Evolutionary conservation across 768 basidiomycete species (phyloP).

Genomic region (Neoboletus brunneissimus): DNA sequence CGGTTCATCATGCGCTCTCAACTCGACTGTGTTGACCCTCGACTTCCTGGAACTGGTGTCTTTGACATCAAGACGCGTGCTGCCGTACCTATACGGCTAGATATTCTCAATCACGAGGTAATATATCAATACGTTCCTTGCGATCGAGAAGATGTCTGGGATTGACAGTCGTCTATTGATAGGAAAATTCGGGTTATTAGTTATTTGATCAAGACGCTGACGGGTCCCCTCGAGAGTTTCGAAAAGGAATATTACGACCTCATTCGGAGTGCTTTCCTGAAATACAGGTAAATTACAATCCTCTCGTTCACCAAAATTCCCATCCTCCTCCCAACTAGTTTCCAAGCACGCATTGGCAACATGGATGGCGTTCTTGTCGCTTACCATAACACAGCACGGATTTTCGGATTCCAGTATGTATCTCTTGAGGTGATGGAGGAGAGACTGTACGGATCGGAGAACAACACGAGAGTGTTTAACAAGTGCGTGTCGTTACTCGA

Average conservation of each 20-base stretch:
- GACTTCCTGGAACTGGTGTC: slow-evolving; percentile 84
- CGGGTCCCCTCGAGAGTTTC: slow-evolving; percentile 73
- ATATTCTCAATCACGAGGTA: slow-evolving; percentile 76
- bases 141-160: neutral
- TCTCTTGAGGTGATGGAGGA: slow-evolving; percentile 86
- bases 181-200: slow-evolving; percentile 85
- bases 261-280: slow-evolving; percentile 89
- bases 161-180: neutral
- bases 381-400: slow-evolving; percentile 80
- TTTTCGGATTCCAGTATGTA: slow-evolving; percentile 95
- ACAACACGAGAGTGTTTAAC: slow-evolving; percentile 70
- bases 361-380: slow-evolving; percentile 95
- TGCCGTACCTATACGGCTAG: slow-evolving; percentile 76
- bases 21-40: slow-evolving; percentile 78
- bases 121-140: neutral
- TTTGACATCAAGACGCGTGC: slow-evolving; percentile 98
- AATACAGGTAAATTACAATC: slow-evolving; percentile 72
- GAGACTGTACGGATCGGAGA: slow-evolving; percentile 58
- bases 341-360: slow-evolving; percentile 93
- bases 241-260: slow-evolving; percentile 96
- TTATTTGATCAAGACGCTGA: slow-evolving; percentile 64
- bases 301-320: neutral
- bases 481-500: slow-evolving; percentile 75
- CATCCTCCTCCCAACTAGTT: slow-evolving; percentile 40
- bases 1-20: slow-evolving; percentile 90